Evolutionary conservation across 2,329 filamentous ascomycete species (phyloP), one percentile per base, ranked within the genome.

Genomic region (Neofusicoccum ribis): DNA sequence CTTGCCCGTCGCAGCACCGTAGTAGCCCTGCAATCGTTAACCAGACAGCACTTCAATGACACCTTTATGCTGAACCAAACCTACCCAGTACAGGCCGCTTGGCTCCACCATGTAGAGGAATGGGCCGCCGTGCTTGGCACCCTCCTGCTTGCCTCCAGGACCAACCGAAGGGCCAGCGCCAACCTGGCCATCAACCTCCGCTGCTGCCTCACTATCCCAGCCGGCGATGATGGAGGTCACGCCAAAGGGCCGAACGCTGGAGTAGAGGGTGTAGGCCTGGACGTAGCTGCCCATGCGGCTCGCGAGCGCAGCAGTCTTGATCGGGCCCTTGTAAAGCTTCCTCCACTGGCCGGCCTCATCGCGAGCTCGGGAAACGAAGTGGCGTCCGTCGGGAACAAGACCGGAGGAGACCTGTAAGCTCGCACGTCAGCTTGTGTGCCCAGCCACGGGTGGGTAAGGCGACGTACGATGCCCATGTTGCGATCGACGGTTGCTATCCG

Each of bases 61-160:
- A 14, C 44, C 31, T 59, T 14, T 46, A 43, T 39, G 52, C 15
- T 36, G 31, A 12, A 58, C 52, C 14, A 31, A 37, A 69, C 81
- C 62, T 82, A 88, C 86, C 95, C 95, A 99, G 85, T 97, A 98
- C 71, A 94, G 82, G 64, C 95, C 95, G 74, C 93, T 97, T 47
- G 95, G 95, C 84, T 99, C 95, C 72, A 99, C 94, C 95, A 99
- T 99, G 86, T 97, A 99, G 68, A 99, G 87, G 68, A 89, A 93
- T 23, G 95, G 95, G 1, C 94, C 95, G 71, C 95, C 95, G 77
- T 93, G 88, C 78, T 88, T 90, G 74, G 88, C 89, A 73, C 88
- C 82, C 67, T 87, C 80, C 49, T 89, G 85, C 82, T 95, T 96
- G 74, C 94, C 94, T 69, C 94, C 94, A 27, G 92, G 88, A 66